These are phyloP conservation scores for Encephalitozoon hellem DNA, from an alignment of 371 early-diverging fungal genomes.

Conservation along the genomic window DNA sequence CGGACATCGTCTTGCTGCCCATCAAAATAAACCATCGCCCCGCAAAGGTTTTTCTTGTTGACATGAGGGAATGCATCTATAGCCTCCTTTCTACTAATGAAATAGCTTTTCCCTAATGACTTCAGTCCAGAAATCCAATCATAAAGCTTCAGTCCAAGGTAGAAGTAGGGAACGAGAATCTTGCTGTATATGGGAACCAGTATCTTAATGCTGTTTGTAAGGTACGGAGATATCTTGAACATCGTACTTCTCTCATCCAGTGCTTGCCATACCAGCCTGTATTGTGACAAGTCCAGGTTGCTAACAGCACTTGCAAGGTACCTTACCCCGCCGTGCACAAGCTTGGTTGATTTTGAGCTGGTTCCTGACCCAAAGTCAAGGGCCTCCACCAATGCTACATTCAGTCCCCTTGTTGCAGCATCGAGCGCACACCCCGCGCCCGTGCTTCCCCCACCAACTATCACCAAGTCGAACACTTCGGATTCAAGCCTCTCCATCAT, in stretches of 20 bases:
- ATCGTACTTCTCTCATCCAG: constrained; percentile 84
- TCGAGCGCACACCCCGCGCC: constrained; percentile 90
- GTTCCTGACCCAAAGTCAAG: constrained; percentile 92
- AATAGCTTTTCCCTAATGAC: constrained; percentile 74
- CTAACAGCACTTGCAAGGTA: constrained; percentile 93
- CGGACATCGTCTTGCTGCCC: constrained; percentile 93
- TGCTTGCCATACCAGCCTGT: constrained; percentile 86
- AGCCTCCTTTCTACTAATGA: constrained; percentile 72
- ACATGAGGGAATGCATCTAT: constrained; percentile 86
- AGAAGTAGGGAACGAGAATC: constrained; percentile 91
- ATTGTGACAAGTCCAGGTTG: constrained; percentile 85
- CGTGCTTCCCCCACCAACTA: constrained; percentile 94
- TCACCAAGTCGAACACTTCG: constrained; percentile 68
- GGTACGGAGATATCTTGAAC: constrained; percentile 84
- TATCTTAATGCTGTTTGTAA: constrained; percentile 80
- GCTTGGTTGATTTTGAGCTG: constrained; percentile 85
- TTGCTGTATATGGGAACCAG: constrained; percentile 84
- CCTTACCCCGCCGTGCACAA: constrained; percentile 96
- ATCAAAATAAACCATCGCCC: constrained; percentile 91
- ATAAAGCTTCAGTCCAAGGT: constrained; percentile 84
- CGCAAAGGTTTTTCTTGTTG: constrained; percentile 73
- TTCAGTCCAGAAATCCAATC: constrained; percentile 81
- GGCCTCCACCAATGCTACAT: constrained; percentile 85
- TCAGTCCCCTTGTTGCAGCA: constrained; percentile 85
- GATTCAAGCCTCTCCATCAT: constrained; percentile 28